Conservation (phyloP, 768 basidiomycete species). For the Asterophora parasitica region DNA sequence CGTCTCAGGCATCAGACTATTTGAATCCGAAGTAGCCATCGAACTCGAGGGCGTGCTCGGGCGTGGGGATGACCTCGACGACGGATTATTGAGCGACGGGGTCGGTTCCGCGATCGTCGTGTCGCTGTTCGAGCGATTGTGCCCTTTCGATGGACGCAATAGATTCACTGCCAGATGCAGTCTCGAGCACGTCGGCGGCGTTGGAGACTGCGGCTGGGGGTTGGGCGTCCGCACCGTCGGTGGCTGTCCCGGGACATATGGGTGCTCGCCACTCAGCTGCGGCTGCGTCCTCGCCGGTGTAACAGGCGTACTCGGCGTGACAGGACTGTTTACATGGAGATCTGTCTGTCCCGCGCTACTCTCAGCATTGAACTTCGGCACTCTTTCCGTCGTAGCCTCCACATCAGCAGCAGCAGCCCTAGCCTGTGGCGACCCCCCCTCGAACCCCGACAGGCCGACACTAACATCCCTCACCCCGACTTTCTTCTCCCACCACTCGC, state of each 20-base stretch:
- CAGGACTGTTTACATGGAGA: constrained; percentile 12
- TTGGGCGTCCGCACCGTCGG: constrained; percentile 9
- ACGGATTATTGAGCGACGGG: constrained; percentile 7
- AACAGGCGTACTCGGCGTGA: constrained; percentile 11
- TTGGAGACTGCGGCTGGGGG: constrained; percentile 9
- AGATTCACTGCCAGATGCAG: constrained; percentile 38
- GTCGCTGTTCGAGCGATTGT: constrained; percentile 36
- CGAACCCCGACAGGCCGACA: constrained; percentile 13
- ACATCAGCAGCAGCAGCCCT: constrained; percentile 20
- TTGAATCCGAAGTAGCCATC: not conserved
- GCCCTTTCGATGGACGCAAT: constrained; percentile 34
- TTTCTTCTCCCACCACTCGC: constrained; percentile 75
- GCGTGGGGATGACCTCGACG: not conserved
- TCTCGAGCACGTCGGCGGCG: constrained; percentile 30
- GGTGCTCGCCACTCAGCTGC: constrained; percentile 13
- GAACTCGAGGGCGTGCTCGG: not conserved
- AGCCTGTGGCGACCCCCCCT: constrained; percentile 19
- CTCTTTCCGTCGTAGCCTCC: constrained; percentile 17
- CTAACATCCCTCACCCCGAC: constrained; percentile 68
- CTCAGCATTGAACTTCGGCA: constrained; percentile 18
- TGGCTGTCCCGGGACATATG: constrained; percentile 14
- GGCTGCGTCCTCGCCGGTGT: constrained; percentile 15
- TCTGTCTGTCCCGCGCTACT: constrained; percentile 17
- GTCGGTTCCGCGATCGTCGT: constrained; percentile 16
- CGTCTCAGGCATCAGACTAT: not conserved